Evolutionary conservation across 495 filamentous ascomycete genomes (phyloP).

Genomic region (Podospora comata): DNA sequence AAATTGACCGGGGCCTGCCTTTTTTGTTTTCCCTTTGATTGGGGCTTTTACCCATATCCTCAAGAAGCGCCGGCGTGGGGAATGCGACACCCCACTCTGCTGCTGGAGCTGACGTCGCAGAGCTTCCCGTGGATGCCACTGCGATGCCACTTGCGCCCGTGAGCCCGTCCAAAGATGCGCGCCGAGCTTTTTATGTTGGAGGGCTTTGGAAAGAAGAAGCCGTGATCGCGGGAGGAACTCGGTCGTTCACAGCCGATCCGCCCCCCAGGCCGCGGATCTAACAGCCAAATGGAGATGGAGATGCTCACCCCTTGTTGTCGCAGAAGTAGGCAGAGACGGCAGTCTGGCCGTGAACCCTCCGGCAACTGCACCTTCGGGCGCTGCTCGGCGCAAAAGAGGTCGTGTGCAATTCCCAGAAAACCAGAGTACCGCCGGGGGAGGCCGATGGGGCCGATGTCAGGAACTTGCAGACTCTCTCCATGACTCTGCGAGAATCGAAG

Average conservation of each 20-base stretch:
- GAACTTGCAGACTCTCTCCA: constrained; percentile 4
- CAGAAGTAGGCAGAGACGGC: background rate
- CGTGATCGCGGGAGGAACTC: constrained; percentile 14
- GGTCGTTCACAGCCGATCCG: constrained; percentile 8
- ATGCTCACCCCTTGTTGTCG: constrained; percentile 3
- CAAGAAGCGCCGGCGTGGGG: constrained; percentile 30
- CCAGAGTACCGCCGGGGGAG: constrained; percentile 8
- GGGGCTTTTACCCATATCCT: constrained; percentile 32
- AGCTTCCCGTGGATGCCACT: constrained; percentile 11
- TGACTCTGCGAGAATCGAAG: background rate
- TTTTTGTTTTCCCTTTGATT: constrained; percentile 33
- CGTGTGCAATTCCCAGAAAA: constrained; percentile 8
- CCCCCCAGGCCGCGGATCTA: constrained; percentile 6
- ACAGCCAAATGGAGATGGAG: background rate
- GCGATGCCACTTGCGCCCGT: constrained; percentile 1
- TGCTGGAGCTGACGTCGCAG: constrained; percentile 13
- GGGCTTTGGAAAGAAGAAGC: constrained; percentile 10
- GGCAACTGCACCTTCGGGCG: constrained; percentile 3
- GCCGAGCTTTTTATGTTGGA: constrained; percentile 17
- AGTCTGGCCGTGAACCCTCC: constrained; percentile 11
- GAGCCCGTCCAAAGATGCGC: background rate
- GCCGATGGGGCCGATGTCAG: constrained; percentile 6
- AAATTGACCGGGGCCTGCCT: constrained; percentile 29
- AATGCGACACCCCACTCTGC: constrained; percentile 21
- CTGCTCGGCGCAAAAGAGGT: constrained; percentile 9